phyloP scores from a whole-genome alignment of 352 stramenopile species.

The Pythium biforme region DNA sequence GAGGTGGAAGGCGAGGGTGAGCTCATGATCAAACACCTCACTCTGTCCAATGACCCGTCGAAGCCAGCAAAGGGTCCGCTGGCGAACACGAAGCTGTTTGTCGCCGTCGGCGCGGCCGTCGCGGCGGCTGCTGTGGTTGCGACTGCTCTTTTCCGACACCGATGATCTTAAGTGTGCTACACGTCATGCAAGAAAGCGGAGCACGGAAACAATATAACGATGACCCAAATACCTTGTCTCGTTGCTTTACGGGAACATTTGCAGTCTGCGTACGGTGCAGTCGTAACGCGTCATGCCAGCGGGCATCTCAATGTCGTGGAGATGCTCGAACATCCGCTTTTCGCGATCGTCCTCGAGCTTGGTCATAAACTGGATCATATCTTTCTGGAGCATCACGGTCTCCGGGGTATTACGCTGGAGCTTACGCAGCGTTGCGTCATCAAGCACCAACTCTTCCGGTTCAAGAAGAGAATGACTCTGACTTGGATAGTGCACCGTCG shows the following conservation, averaged over 20 bases:
- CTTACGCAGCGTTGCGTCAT: slow-evolving; percentile 12
- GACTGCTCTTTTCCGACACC: slow-evolving; percentile 16
- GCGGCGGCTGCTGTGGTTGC: slow-evolving; percentile 1
- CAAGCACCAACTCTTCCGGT: slow-evolving; percentile 6
- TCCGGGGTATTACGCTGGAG: slow-evolving; percentile 13
- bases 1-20: slow-evolving; percentile 84
- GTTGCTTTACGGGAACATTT: slow-evolving; percentile 8
- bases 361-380: slow-evolving; percentile 19
- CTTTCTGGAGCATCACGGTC: background rate
- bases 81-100: slow-evolving; percentile 7
- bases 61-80: background rate
- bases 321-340: slow-evolving; percentile 19
- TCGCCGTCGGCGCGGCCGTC: slow-evolving; percentile 7
- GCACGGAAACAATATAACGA: too few relatives aligned
- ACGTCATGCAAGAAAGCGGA: too few relatives aligned
- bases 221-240: background rate
- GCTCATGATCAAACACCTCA: slow-evolving; percentile 85
- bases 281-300: slow-evolving; percentile 22
- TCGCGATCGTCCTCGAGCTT: slow-evolving; percentile 25
- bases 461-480: background rate
- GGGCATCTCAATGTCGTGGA: slow-evolving; percentile 21
- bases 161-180: slow-evolving; percentile 11
- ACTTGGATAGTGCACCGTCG: slow-evolving; percentile 1
- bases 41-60: background rate
- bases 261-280: slow-evolving; percentile 19